Evolutionary conservation across 2,329 filamentous ascomycete species (phyloP).

Genomic region (Pestalotiopsis sp.): DNA sequence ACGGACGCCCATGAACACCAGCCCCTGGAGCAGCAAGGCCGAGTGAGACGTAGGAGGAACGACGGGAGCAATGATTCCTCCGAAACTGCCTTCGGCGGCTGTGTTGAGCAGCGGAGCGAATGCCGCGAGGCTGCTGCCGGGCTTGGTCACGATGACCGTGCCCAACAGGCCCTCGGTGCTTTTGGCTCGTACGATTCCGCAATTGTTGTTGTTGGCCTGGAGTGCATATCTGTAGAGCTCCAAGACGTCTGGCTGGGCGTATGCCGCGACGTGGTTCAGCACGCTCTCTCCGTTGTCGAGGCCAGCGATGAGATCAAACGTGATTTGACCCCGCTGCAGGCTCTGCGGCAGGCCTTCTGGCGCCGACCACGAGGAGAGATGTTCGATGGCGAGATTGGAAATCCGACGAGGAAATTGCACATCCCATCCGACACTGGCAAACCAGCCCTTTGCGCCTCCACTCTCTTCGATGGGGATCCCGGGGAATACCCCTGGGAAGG

Average conservation of each 20-base stretch:
- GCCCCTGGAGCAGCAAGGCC: conserved; percentile 69
- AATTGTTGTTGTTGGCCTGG: conserved; percentile 63
- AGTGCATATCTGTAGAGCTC: conserved; percentile 80
- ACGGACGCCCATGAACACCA: conserved; percentile 77
- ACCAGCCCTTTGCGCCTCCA: conserved; percentile 68
- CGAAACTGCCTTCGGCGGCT: conserved; percentile 55
- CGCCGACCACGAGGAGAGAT: conserved; percentile 71
- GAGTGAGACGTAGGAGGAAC: conserved; percentile 70
- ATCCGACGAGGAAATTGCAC: conserved; percentile 57
- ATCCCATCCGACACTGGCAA: conserved; percentile 88
- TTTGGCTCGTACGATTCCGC: conserved; percentile 83
- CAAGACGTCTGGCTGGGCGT: conserved; percentile 73
- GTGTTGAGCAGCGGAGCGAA: conserved; percentile 70
- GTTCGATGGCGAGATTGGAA: conserved; percentile 70
- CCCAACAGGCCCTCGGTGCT: conserved; percentile 68
- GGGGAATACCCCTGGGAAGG: conserved; percentile 81
- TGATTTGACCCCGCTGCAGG: conserved; percentile 70
- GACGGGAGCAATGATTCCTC: conserved; percentile 79
- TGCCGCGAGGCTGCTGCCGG: conserved; percentile 65
- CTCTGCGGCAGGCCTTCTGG: conserved; percentile 76
- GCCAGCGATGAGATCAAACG: conserved; percentile 82
- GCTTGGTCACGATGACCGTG: conserved; percentile 77
- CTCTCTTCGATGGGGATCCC: conserved; percentile 69
- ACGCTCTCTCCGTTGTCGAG: conserved; percentile 74
- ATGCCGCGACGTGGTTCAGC: conserved; percentile 71